Conservation (phyloP, 2,329 filamentous ascomycete species). For the Epichloe elymi region DNA sequence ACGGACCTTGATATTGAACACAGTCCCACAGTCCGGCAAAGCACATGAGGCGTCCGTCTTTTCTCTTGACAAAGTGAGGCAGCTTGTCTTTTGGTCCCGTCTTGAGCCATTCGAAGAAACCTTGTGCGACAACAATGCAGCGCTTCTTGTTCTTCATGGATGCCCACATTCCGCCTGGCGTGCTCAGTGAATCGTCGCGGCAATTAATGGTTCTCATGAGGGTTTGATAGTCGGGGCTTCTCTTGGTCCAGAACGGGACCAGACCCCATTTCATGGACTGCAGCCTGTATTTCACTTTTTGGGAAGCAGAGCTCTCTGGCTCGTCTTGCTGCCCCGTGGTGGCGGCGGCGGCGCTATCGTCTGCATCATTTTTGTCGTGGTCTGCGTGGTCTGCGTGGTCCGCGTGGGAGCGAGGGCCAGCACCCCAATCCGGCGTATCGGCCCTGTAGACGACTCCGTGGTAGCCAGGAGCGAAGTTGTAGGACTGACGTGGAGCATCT, state of each 20-base stretch:
- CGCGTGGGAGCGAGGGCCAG: constrained; percentile 22
- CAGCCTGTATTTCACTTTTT: constrained; percentile 56
- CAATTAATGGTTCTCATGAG: constrained; percentile 91
- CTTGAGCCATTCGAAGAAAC: constrained; percentile 95
- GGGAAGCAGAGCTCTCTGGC: neutral
- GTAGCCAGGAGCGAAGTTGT: constrained; percentile 87
- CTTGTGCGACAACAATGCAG: constrained; percentile 77
- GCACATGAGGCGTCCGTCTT: constrained; percentile 73
- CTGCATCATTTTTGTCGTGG: neutral
- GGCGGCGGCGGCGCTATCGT: neutral
- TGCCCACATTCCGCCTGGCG: constrained; percentile 75
- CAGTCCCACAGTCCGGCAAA: constrained; percentile 90
- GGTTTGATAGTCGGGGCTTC: constrained; percentile 61
- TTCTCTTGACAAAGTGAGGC: constrained; percentile 71
- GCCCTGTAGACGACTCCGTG: constrained; percentile 78
- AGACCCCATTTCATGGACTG: constrained; percentile 96
- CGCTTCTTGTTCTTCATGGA: constrained; percentile 82
- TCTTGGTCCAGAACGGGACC: constrained; percentile 86
- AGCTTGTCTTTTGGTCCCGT: constrained; percentile 63
- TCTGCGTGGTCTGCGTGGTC: constrained; percentile 1
- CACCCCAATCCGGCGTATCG: constrained; percentile 49
- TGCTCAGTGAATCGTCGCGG: constrained; percentile 70
- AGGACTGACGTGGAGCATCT: constrained; percentile 52
- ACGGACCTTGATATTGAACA: constrained; percentile 57
- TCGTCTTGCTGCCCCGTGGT: neutral